phyloP scores from a whole-genome alignment of 1,284 basidiomycete genomes.

The Trichosporon coremiiforme region DNA sequence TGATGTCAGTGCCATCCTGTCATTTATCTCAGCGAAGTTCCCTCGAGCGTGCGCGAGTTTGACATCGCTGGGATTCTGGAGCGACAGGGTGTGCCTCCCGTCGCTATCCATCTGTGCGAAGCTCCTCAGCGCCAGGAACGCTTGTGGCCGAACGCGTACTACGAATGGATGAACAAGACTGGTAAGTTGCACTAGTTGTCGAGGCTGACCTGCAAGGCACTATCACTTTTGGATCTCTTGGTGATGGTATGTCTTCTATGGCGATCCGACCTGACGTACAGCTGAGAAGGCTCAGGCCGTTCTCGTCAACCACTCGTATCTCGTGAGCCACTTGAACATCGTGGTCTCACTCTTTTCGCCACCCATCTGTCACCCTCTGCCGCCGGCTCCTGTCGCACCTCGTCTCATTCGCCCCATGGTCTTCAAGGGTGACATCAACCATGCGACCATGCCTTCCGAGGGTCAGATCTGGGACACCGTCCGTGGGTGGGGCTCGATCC shows the following conservation, averaged over 20 bases:
- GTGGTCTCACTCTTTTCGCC: slow-evolving; percentile 69
- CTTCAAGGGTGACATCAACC: slow-evolving; percentile 5
- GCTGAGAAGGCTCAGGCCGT: slow-evolving; percentile 86
- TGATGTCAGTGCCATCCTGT: slow-evolving; percentile 22
- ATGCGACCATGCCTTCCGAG: slow-evolving; percentile 66
- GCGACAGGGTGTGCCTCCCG: slow-evolving; percentile 34
- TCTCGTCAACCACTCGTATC: slow-evolving; percentile 67
- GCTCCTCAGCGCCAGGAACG: slow-evolving; percentile 34
- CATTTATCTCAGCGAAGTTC: slow-evolving; percentile 42
- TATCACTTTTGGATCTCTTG: slow-evolving; percentile 14
- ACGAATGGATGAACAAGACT: slow-evolving; percentile 48
- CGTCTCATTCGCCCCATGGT: slow-evolving; percentile 43
- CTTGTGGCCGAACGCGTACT: slow-evolving; percentile 42
- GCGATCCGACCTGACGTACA: slow-evolving; percentile 48
- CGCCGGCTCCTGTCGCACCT: slow-evolving; percentile 61
- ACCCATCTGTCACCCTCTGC: slow-evolving; percentile 42
- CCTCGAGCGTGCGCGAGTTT: slow-evolving; percentile 33
- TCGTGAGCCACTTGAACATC: slow-evolving; percentile 64
- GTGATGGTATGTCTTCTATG: slow-evolving; percentile 14
- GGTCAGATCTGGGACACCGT: slow-evolving; percentile 69
- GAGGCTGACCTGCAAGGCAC: slow-evolving; percentile 16
- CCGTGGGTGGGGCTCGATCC: slow-evolving; percentile 61
- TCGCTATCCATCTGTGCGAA: slow-evolving; percentile 34
- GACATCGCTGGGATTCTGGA: slow-evolving; percentile 36
- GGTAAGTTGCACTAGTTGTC: slow-evolving; percentile 28